Conservation (phyloP, 2,329 filamentous ascomycete species). For the Trichoderma sp. region DNA sequence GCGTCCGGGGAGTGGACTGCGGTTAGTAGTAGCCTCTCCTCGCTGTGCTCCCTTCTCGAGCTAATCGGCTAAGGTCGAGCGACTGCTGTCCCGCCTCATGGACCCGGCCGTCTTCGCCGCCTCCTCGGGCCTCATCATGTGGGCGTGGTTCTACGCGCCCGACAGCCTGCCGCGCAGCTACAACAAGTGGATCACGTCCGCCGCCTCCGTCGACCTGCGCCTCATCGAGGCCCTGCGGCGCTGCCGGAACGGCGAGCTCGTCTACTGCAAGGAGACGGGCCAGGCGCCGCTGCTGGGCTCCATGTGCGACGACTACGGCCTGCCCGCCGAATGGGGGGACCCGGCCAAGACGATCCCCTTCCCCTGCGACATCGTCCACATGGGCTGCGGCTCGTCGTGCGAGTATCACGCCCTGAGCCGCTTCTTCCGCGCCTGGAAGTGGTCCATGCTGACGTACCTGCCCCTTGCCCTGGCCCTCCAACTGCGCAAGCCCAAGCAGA, state of each 20-base stretch:
- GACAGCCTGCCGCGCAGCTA: constrained; percentile 71
- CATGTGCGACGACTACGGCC: constrained; percentile 72
- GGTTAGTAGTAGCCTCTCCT: constrained; percentile 39
- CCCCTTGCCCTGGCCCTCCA: constrained; percentile 71
- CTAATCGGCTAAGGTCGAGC: constrained; percentile 36
- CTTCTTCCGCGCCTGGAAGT: constrained; percentile 69
- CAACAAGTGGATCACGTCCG: constrained; percentile 78
- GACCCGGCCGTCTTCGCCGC: constrained; percentile 72
- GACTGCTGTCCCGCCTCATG: constrained; percentile 45
- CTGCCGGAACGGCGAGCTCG: constrained; percentile 62
- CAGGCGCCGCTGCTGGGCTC: constrained; percentile 66
- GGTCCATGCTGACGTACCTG: constrained; percentile 75
- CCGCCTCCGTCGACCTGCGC: constrained; percentile 72
- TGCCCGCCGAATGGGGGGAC: constrained; percentile 73
- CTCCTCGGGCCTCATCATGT: constrained; percentile 79
- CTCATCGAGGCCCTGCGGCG: constrained; percentile 74
- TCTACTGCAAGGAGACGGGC: constrained; percentile 74
- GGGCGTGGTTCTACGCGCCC: constrained; percentile 82
- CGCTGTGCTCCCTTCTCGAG: constrained; percentile 21
- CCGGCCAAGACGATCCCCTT: constrained; percentile 70
- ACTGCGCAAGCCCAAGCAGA: constrained; percentile 51
- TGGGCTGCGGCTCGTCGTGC: constrained; percentile 72
- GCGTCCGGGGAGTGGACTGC: constrained; percentile 51
- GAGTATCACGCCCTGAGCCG: constrained; percentile 72
- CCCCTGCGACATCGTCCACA: constrained; percentile 83